Conservation (phyloP, 2,329 filamentous ascomycete genomes). For the Aspergillus aculeatinus region DNA sequence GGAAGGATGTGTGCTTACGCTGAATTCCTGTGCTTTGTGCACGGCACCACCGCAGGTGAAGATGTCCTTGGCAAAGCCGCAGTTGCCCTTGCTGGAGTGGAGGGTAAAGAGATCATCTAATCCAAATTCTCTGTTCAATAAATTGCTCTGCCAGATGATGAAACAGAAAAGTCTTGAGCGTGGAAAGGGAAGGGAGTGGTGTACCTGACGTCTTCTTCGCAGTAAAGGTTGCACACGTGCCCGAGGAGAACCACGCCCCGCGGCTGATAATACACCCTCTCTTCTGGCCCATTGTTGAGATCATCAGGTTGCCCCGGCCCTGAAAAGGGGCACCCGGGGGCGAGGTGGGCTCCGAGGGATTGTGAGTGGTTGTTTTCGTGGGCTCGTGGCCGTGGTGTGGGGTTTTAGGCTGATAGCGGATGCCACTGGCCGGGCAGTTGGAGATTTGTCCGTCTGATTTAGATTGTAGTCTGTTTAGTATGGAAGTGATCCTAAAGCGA, state of each 20-base stretch:
- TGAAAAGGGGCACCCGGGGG: constrained; percentile 46
- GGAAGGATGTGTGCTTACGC: constrained; percentile 22
- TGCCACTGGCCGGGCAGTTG: constrained; percentile 61
- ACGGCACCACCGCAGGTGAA: constrained; percentile 53
- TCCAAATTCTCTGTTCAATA: background rate
- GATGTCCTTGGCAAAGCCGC: constrained; percentile 54
- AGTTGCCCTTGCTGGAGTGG: constrained; percentile 58
- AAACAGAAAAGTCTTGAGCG: background rate
- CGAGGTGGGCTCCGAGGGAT: constrained; percentile 30
- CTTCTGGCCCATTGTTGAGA: constrained; percentile 37
- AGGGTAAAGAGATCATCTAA: constrained; percentile 51
- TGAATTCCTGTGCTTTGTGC: constrained; percentile 29
- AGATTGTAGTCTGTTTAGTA: background rate
- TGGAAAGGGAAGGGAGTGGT: constrained; percentile 8
- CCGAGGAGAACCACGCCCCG: constrained; percentile 66
- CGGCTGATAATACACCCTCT: constrained; percentile 65
- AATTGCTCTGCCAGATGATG: too few species aligned
- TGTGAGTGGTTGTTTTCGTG: constrained; percentile 33
- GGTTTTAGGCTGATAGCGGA: constrained; percentile 65
- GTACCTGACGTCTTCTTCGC: constrained; percentile 30
- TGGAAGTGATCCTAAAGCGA: background rate
- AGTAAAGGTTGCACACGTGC: constrained; percentile 64
- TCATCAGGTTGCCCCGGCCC: constrained; percentile 62
- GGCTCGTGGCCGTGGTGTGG: constrained; percentile 35
- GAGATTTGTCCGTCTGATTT: constrained; percentile 56